Conservation (phyloP, 2,329 filamentous ascomycete species). For the Xylaria sp. region DNA sequence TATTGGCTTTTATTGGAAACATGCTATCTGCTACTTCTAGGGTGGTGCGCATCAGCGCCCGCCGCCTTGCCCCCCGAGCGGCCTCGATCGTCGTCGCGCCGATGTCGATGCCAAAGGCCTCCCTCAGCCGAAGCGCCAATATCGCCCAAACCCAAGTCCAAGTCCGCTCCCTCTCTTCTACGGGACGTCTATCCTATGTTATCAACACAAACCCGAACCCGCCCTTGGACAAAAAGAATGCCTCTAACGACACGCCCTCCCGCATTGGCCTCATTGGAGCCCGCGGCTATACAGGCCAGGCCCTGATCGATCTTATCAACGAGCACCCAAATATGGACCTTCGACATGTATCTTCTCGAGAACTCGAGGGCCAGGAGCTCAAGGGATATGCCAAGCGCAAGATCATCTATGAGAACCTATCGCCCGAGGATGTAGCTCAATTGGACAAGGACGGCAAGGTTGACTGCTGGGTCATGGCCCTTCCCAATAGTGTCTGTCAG, state of each 20-base stretch:
- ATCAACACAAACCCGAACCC: conserved; percentile 36
- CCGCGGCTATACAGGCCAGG: conserved; percentile 88
- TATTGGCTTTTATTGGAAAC: conserved; percentile 12
- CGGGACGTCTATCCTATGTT: conserved; percentile 1
- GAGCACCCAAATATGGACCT: conserved; percentile 90
- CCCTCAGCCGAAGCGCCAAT: conserved; percentile 20
- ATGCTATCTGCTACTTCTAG: conserved; percentile 26
- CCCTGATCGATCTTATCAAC: conserved; percentile 87
- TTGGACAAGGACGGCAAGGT: conserved; percentile 88
- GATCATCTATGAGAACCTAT: conserved; percentile 91
- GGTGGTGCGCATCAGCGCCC: conserved; percentile 16
- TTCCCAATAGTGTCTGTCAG: conserved; percentile 94
- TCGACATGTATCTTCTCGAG: conserved; percentile 90
- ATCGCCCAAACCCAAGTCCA: conserved; percentile 14
- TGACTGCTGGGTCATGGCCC: conserved; percentile 97
- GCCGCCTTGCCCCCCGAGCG: conserved; percentile 21
- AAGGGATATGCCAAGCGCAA: conserved; percentile 91
- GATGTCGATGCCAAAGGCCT: conserved; percentile 8
- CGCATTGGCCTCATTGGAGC: conserved; percentile 37
- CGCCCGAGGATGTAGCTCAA: conserved; percentile 83
- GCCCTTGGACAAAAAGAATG: conserved; percentile 38
- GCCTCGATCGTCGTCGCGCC: conserved; percentile 18
- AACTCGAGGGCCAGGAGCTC: conserved; percentile 86
- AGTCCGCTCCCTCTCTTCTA: conserved; percentile 23
- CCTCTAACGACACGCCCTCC: conserved; percentile 35